Conservation (phyloP, 2,329 filamentous ascomycete genomes). For the Trichoderma breve region DNA sequence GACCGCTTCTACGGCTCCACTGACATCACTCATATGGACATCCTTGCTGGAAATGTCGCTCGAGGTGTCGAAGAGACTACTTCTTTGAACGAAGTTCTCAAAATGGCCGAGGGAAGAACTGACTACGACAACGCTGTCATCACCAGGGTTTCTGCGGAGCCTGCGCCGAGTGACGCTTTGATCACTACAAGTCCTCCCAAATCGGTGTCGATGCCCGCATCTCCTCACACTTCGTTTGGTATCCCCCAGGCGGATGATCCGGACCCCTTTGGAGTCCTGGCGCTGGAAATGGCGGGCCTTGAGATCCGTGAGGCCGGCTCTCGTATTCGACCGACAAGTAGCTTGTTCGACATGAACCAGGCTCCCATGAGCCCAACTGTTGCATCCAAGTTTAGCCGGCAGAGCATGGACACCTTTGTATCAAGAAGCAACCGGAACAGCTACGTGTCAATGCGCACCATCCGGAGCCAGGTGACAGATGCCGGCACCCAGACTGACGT, state of each 20-base stretch:
- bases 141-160: slow-evolving; percentile 59
- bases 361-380: slow-evolving; percentile 69
- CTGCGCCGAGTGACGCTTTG: slow-evolving; percentile 72
- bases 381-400: slow-evolving; percentile 57
- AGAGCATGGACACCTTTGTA: slow-evolving; percentile 65
- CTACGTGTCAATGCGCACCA: slow-evolving; percentile 69
- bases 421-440: slow-evolving; percentile 67
- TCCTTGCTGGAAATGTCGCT: slow-evolving; percentile 56
- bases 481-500: slow-evolving; percentile 63
- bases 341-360: slow-evolving; percentile 79
- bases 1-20: slow-evolving; percentile 55
- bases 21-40: slow-evolving; percentile 52
- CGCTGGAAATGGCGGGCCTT: slow-evolving; percentile 84
- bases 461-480: slow-evolving; percentile 68
- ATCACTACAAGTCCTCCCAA: slow-evolving; percentile 42
- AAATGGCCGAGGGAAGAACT: slow-evolving; percentile 78
- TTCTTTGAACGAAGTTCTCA: slow-evolving; percentile 76
- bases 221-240: slow-evolving; percentile 62
- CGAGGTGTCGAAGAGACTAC: slow-evolving; percentile 54
- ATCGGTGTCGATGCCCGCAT: slow-evolving; percentile 36
- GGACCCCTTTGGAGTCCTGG: slow-evolving; percentile 87
- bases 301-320: slow-evolving; percentile 88
- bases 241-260: slow-evolving; percentile 78
- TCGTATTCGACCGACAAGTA: slow-evolving; percentile 65
- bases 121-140: slow-evolving; percentile 70